A percentile compares a stretch with the other conserved stretches of the same genome.
phyloP scores from a whole-genome alignment of 2,329 filamentous ascomycete genomes.

The Aspergillus alliaceus region DNA sequence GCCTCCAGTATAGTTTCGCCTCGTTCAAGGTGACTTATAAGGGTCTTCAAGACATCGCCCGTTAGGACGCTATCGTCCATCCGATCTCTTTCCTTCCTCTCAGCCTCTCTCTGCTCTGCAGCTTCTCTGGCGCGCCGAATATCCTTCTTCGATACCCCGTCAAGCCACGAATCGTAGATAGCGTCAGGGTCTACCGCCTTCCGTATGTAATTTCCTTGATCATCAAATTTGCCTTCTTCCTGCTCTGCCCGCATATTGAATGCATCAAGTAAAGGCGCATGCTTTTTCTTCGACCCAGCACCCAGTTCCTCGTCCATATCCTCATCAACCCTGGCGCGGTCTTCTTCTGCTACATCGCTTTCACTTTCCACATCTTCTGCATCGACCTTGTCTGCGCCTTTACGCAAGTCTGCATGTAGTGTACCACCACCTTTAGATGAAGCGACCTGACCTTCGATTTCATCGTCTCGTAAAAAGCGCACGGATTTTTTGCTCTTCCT shows the following conservation, averaged over 20 bases:
- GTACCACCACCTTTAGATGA: slow-evolving; percentile 72
- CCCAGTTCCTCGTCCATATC: slow-evolving; percentile 87
- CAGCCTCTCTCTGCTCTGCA: slow-evolving; percentile 78
- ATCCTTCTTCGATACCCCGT: slow-evolving; percentile 89
- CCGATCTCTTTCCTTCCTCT: slow-evolving; percentile 68
- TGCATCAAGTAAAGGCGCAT: slow-evolving; percentile 90
- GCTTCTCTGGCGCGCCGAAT: slow-evolving; percentile 86
- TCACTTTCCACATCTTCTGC: slow-evolving; percentile 63
- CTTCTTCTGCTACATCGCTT: slow-evolving; percentile 64
- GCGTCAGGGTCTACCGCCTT: slow-evolving; percentile 88
- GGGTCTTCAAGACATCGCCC: slow-evolving; percentile 68
- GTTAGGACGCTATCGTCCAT: slow-evolving; percentile 74
- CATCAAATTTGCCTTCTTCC: slow-evolving; percentile 90
- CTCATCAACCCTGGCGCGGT: slow-evolving; percentile 69
- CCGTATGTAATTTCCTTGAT: slow-evolving; percentile 84
- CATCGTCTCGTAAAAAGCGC: slow-evolving; percentile 58
- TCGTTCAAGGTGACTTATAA: slow-evolving; percentile 73
- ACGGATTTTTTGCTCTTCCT: slow-evolving; percentile 64
- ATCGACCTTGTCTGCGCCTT: slow-evolving; percentile 53
- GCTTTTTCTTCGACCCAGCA: slow-evolving; percentile 83
- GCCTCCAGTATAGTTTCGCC: slow-evolving; percentile 89
- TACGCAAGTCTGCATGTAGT: slow-evolving; percentile 57
- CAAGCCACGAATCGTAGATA: slow-evolving; percentile 87
- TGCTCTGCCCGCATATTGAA: slow-evolving; percentile 92
- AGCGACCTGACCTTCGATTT: slow-evolving; percentile 78